phyloP scores from a whole-genome alignment of 257 asterid species.

The Lithospermum erythrorhizon region DNA sequence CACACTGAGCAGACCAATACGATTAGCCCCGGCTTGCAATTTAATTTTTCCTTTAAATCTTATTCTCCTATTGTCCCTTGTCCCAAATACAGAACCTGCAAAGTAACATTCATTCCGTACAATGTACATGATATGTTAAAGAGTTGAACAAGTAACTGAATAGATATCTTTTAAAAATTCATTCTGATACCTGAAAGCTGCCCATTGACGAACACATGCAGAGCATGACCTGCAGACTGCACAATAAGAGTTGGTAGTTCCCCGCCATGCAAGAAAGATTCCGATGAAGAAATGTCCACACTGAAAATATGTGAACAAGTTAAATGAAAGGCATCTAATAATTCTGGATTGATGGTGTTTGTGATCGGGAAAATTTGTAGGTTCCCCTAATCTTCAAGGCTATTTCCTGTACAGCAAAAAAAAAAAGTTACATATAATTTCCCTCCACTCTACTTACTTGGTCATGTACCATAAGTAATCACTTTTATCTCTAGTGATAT shows the following conservation, averaged over 20 bases:
- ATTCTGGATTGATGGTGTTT: not conserved
- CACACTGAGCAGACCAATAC: conserved; percentile 19
- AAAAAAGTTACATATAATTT: not conserved
- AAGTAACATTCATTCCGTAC: not conserved
- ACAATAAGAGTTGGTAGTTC: conserved; percentile 71
- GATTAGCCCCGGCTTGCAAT: conserved; percentile 18
- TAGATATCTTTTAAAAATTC: not conserved
- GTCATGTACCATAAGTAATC: conserved; percentile 22
- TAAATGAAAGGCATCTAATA: not conserved
- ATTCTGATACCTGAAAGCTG: conserved; percentile 62
- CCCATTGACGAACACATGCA: conserved; percentile 80
- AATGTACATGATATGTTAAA: too few species aligned
- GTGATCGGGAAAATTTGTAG: not conserved
- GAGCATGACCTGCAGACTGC: conserved; percentile 69
- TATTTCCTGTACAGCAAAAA: too few species aligned
- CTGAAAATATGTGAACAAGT: conserved; percentile 23
- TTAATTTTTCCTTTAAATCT: conserved; percentile 14
- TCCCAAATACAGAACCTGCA: conserved; percentile 21
- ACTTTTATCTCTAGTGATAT: conserved; percentile 10
- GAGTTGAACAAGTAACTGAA: not conserved
- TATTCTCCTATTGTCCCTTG: conserved; percentile 15
- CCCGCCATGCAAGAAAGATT: conserved; percentile 65
- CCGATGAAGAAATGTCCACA: conserved; percentile 61
- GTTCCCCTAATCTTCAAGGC: not conserved
- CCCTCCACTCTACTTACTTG: conserved; percentile 10